A percentile compares a stretch with the other conserved stretches of the same genome.
Evolutionary conservation across 2,329 filamentous ascomycete genomes (phyloP).

Genomic region (Exophiala spinifera): DNA sequence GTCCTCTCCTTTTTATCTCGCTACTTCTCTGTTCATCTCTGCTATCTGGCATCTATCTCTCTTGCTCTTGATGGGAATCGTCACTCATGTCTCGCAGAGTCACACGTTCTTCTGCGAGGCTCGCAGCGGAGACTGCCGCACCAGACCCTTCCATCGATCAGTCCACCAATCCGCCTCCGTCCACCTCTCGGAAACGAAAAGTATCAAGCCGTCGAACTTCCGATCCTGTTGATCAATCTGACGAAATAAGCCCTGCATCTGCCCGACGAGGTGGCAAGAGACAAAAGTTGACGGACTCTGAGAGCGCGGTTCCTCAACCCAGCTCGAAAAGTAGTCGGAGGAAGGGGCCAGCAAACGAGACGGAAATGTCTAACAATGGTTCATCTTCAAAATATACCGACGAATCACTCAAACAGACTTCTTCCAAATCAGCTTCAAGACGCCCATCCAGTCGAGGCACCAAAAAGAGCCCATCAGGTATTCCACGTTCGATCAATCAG

Average conservation of each 20-base stretch:
- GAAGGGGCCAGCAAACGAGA: slow-evolving; percentile 16
- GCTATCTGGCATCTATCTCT: slow-evolving; percentile 10
- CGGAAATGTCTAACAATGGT: slow-evolving; percentile 41
- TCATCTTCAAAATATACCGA: slow-evolving; percentile 63
- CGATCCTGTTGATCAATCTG: slow-evolving; percentile 41
- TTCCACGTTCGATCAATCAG: slow-evolving; percentile 38
- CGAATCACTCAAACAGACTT: slow-evolving; percentile 54
- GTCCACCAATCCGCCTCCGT: slow-evolving; percentile 38
- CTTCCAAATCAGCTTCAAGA: slow-evolving; percentile 62
- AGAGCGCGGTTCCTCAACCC: slow-evolving; percentile 34
- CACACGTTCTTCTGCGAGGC: slow-evolving; percentile 90
- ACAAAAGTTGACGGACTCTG: slow-evolving; percentile 55
- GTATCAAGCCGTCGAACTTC: slow-evolving; percentile 53
- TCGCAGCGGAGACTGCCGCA: slow-evolving; percentile 64
- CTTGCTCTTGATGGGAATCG: slow-evolving; percentile 31
- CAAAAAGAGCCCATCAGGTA: slow-evolving; percentile 63
- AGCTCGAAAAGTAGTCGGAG: slow-evolving; percentile 17
- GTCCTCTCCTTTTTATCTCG: slow-evolving; percentile 8
- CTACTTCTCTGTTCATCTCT: slow-evolving; percentile 2
- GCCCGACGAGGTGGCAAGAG: slow-evolving; percentile 63
- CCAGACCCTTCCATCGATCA: slow-evolving; percentile 37
- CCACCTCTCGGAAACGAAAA: slow-evolving; percentile 68
- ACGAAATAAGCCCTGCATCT: slow-evolving; percentile 31
- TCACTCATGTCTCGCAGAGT: slow-evolving; percentile 94
- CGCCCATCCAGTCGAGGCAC: slow-evolving; percentile 66